These are phyloP conservation scores for Oryza rufipogon DNA, from an alignment of 176 grass and related monocot species.

Conservation along the genomic window DNA sequence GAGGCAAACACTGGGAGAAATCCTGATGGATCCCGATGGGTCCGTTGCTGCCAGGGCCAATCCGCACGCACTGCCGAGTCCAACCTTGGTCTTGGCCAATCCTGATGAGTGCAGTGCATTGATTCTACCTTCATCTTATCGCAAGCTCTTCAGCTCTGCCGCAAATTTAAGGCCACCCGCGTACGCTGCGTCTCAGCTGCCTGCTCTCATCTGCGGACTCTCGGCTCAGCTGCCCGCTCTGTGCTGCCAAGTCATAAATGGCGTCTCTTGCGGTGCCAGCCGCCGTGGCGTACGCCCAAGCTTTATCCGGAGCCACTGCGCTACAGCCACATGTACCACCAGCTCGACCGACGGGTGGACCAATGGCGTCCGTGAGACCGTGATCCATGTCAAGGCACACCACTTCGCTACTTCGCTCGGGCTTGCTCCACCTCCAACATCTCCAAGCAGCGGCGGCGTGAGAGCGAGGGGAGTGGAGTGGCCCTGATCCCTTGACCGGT, in stretches of 20 bases:
- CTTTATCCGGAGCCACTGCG: not conserved
- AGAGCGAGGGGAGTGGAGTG: too few relatives aligned
- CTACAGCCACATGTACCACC: not conserved
- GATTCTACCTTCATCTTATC: not conserved
- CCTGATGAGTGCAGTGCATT: conserved; percentile 1
- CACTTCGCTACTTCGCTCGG: too few relatives aligned
- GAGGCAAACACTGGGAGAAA: not conserved
- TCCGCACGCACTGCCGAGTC: not conserved
- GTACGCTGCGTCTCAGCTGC: not conserved
- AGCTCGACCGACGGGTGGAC: too few relatives aligned
- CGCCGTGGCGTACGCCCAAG: too few relatives aligned
- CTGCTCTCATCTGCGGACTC: not conserved
- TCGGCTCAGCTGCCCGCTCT: not conserved
- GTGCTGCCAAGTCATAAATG: conserved; percentile 17
- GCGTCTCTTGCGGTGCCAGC: not conserved
- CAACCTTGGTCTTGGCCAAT: too few relatives aligned
- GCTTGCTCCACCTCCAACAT: too few relatives aligned
- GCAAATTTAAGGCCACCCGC: not conserved
- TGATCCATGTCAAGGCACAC: too few relatives aligned
- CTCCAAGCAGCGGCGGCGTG: too few relatives aligned
- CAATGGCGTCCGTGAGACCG: too few relatives aligned
- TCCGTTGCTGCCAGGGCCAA: conserved; percentile 12
- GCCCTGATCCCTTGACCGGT: too few relatives aligned
- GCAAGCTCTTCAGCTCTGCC: not conserved
- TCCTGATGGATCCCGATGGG: not conserved